Base-by-base conservation (phyloP, 2,329 filamentous ascomycete genomes). In the Arthrobotrys sinensis region DNA sequence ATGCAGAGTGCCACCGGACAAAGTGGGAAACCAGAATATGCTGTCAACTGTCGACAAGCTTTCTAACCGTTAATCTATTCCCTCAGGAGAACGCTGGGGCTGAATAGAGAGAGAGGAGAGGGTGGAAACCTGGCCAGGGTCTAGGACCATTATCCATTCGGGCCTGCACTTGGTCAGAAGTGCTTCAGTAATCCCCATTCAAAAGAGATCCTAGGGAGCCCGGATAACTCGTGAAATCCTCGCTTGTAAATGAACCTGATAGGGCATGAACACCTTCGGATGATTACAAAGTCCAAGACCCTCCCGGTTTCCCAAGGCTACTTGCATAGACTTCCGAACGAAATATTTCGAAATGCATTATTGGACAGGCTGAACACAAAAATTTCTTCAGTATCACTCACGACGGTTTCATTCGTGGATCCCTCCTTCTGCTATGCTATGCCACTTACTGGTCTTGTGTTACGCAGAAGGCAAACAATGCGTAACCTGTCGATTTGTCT, bases 241-340 rank as follows among this genome's bases (percentile, higher is more conserved):
- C 69, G 69, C 69, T 73, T 66, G 16, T 11, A 28, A 32, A 66
- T 32, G 16, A 14, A 57, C 32, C 0, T 73, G 62, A 73, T 73
- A 73, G 69, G 69, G 28, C 21, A 11, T 10, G 5, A 1, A 1
- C 6, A 24, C 1, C n/a, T 53, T 55, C 46, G 36, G n/a, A 64
- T 48, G 53, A 10, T 63, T 60, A n/a, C 12, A 19, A 19, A 21
- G 19, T 5, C 21, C 53, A 76, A 68, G 28, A 24, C 21, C 62
- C 28, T 40, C 48, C 45, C 46, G 4, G 12, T 5, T 60, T 50
- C 52, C 36, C 7, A 21, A 70, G 40, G 72, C 4, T 65, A 69
- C 32, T 28, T 63, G 66, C 72, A 66, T 76, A 66, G 48, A 66
- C 40, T 66, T 70, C 66, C 50, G 36, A 70, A 32, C 14, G 24